Evolutionary conservation across 139 green algal species (phyloP).

Genomic region (Haematococcus lacustris): DNA sequence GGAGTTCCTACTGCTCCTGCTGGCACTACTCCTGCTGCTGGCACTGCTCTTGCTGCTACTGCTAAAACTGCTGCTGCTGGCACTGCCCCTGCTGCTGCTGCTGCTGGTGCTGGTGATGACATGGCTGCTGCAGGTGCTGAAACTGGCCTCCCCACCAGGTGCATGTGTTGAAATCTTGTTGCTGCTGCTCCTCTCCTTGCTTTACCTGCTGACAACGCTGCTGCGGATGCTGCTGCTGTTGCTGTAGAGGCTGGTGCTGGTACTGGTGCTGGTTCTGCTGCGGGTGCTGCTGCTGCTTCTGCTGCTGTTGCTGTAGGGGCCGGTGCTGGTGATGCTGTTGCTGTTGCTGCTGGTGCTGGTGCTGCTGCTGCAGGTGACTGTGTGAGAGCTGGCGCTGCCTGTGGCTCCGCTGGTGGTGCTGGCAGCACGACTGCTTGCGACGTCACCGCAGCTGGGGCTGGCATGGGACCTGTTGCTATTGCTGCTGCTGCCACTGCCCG

Average conservation of each 20-base stretch:
- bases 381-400: too few relatives aligned
- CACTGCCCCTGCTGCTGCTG: background rate
- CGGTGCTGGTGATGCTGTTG: background rate
- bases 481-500: too few relatives aligned
- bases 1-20: background rate
- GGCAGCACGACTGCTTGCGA: background rate
- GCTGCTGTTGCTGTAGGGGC: conserved; percentile 1
- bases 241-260: background rate
- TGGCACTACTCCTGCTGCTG: background rate
- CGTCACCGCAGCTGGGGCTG: background rate
- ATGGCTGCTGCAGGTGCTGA: background rate
- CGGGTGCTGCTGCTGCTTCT: background rate
- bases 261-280: background rate
- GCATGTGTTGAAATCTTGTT: background rate
- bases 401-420: background rate
- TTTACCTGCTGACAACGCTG: conserved; percentile 3
- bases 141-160: background rate
- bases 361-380: too few relatives aligned
- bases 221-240: background rate
- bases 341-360: too few relatives aligned
- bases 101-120: background rate
- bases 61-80: conserved; percentile 3
- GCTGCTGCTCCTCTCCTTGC: conserved; percentile 6
- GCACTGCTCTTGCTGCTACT: background rate
- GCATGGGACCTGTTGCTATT: background rate